These are phyloP conservation scores for Acrodontium crateriforme DNA, from an alignment of 2,329 filamentous ascomycete species.

Conservation along the genomic window DNA sequence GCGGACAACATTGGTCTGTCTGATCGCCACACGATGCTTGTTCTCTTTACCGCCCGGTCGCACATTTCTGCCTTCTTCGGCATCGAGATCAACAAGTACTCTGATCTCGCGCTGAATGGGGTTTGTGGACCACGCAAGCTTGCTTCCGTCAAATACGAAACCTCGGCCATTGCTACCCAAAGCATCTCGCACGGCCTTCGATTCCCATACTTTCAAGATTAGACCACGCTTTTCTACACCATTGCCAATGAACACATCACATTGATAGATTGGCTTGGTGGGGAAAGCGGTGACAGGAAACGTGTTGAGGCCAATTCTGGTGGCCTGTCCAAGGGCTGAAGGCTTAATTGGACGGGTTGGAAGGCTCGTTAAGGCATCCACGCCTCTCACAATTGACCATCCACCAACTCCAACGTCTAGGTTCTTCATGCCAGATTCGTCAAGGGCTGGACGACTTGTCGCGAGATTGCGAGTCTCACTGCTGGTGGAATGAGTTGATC, in stretches of 20 bases:
- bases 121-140: constrained; percentile 62
- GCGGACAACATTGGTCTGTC: constrained; percentile 52
- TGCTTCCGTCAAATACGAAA: constrained; percentile 71
- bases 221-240: constrained; percentile 51
- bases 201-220: constrained; percentile 65
- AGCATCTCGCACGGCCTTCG: constrained; percentile 41
- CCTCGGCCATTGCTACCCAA: constrained; percentile 37
- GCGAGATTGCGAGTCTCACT: no score
- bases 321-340: constrained; percentile 26
- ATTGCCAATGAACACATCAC: constrained; percentile 56
- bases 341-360: constrained; percentile 22
- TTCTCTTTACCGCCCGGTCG: constrained; percentile 26
- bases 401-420: no score
- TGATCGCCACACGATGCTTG: constrained; percentile 47
- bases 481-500: no score
- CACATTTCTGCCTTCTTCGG: constrained; percentile 38
- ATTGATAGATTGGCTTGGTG: constrained; percentile 57
- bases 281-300: constrained; percentile 53
- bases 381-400: no score
- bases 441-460: no score
- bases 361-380: no score
- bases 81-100: constrained; percentile 58
- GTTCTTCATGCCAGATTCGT: no score
- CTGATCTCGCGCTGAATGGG: constrained; percentile 20
- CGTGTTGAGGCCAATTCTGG: constrained; percentile 50